Evolutionary conservation across 2,329 filamentous ascomycete species (phyloP), one percentile per base, ranked within the genome.

Genomic region (Sclerotinia glacialis): DNA sequence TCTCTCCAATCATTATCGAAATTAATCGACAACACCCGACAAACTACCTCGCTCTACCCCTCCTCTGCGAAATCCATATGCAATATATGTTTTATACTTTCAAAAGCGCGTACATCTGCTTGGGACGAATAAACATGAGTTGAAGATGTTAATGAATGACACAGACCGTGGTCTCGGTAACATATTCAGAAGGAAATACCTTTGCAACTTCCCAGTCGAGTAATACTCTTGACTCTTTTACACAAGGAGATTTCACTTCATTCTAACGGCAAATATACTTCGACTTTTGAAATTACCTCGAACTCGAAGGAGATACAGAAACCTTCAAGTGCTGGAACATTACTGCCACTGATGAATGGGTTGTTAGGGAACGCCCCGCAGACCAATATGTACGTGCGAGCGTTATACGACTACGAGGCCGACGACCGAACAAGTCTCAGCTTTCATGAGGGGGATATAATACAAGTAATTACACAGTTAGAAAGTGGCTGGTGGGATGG

Each of bases 401-500:
- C 95, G 56, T 85, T 98, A 70, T 99, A 98, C 83, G 92, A 97
- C 82, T 99, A 98, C 82, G 92, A 97, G 76, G 92, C 95, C 75
- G 94, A 99, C 80, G 95, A 99, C 79, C 89, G 92, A 74, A 98
- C 94, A 58, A 97, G 93, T 80, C 81, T 99, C 77, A 98, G 93
- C 80, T 99, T 99, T 79, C 92, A 92, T 74, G 91, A 96, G 78
- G 95, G 95, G 75, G 95, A 99, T 80, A 88, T 98, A 72, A 99
- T 99, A 74, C 94, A 98, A 80, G 95, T 99, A 74, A 94, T 99
- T 74, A 99, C 95, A 64, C 94, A 97, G 80, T 84, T 98, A 67
- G 95, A 99, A 79, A 98, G 93, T 75, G 95, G 95, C 66, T 99
- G 95, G 95, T 99, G 95, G 95, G 95, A 99, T 80, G 95, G 95